phyloP scores from a whole-genome alignment of 768 basidiomycete genomes.

The Panellus pusillus region DNA sequence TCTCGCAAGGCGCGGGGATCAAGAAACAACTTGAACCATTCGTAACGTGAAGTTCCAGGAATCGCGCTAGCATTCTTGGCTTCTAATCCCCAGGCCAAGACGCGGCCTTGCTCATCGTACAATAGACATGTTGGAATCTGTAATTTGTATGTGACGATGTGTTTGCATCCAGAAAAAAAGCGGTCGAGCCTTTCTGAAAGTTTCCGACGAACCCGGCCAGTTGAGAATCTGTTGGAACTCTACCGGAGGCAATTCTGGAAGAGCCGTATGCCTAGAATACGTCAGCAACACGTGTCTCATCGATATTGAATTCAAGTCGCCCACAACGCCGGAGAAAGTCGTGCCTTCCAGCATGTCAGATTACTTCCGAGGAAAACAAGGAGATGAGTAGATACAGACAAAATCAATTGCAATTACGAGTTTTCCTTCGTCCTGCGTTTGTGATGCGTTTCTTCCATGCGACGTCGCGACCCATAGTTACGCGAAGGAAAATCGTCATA shows the following conservation, averaged over 20 bases:
- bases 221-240: slow-evolving; percentile 81
- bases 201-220: slow-evolving; percentile 86
- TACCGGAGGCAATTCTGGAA: slow-evolving; percentile 76
- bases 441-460: slow-evolving; percentile 18
- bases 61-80: slow-evolving; percentile 12
- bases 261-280: slow-evolving; percentile 75
- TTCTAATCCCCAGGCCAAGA: slow-evolving; percentile 18
- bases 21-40: slow-evolving; percentile 81
- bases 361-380: neutral
- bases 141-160: slow-evolving; percentile 9
- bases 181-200: slow-evolving; percentile 68
- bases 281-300: slow-evolving; percentile 1
- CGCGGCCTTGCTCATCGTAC: slow-evolving; percentile 68
- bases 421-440: slow-evolving; percentile 63
- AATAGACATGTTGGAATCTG: slow-evolving; percentile 81
- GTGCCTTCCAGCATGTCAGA: slow-evolving; percentile 51
- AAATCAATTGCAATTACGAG: slow-evolving; percentile 84
- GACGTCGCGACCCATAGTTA: slow-evolving; percentile 5
- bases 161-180: slow-evolving; percentile 1
- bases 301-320: slow-evolving; percentile 29
- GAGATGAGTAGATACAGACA: slow-evolving; percentile 38
- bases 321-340: slow-evolving; percentile 83
- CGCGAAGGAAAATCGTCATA: slow-evolving; percentile 15
- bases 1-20: slow-evolving; percentile 81
- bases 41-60: slow-evolving; percentile 14